These are phyloP conservation scores for Trichoderma gamsii DNA, from an alignment of 495 filamentous ascomycete genomes.

Conservation along the genomic window DNA sequence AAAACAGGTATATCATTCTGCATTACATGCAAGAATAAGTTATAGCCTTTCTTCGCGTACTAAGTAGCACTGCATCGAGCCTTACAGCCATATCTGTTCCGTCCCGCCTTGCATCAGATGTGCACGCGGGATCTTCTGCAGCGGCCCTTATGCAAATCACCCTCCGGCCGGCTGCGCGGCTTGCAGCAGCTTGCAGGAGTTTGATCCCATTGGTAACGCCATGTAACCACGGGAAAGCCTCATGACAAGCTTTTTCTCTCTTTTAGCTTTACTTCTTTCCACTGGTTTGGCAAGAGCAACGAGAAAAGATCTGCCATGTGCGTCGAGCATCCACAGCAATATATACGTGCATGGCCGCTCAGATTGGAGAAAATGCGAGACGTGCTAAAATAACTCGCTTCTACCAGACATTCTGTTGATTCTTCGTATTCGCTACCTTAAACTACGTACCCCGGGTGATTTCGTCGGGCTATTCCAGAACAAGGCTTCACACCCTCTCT, in stretches of 20 bases:
- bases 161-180: conserved; percentile 6
- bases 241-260: neutral
- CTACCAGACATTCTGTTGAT: neutral
- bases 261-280: neutral
- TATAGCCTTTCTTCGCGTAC: neutral
- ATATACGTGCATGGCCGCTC: neutral
- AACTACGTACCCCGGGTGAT: neutral
- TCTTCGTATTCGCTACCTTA: neutral
- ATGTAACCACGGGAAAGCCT: conserved; percentile 12
- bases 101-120: conserved; percentile 10
- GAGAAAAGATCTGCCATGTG: neutral
- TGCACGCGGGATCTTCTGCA: conserved; percentile 10
- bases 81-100: neutral
- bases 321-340: neutral
- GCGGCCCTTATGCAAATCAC: conserved; percentile 13
- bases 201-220: neutral
- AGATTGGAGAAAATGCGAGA: neutral
- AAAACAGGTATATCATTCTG: neutral
- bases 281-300: neutral
- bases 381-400: neutral
- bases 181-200: conserved; percentile 12
- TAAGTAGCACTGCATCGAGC: neutral
- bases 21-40: neutral
- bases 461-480: neutral
- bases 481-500: neutral